Percentiles rank a stretch among this genome's conserved stretches.
phyloP scores from a whole-genome alignment of 1,139 yeast species.

The Cylindricascospora bacillispora region DNA sequence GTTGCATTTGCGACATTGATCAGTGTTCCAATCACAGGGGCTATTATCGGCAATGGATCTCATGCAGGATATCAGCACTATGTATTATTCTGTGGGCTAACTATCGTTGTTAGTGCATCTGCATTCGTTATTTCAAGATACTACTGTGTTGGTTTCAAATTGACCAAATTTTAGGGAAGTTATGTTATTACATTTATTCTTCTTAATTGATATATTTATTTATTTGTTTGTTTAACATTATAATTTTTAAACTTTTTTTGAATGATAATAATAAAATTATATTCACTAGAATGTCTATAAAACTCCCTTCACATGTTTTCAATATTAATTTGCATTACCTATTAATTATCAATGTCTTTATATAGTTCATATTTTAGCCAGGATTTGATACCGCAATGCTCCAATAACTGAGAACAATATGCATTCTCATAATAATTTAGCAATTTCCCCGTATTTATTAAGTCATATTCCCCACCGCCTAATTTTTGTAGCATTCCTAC shows the following conservation, averaged over 20 bases:
- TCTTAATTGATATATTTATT: background rate
- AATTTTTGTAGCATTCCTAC: slow-evolving; percentile 22
- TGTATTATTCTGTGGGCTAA: slow-evolving; percentile 16
- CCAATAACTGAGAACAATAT: slow-evolving; percentile 17
- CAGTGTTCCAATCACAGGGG: slow-evolving; percentile 43
- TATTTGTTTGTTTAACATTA: background rate
- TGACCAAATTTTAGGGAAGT: slow-evolving; percentile 11
- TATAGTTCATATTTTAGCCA: slow-evolving; percentile 17
- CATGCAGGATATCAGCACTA: slow-evolving; percentile 12
- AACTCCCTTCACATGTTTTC: background rate
- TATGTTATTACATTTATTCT: no score
- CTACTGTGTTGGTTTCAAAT: slow-evolving; percentile 14
- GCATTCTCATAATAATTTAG: slow-evolving; percentile 22
- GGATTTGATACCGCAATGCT: slow-evolving; percentile 15
- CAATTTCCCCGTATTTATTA: slow-evolving; percentile 29
- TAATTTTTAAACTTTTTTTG: background rate
- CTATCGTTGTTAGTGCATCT: slow-evolving; percentile 10
- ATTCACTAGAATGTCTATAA: no score
- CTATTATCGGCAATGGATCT: slow-evolving; percentile 28
- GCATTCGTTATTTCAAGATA: slow-evolving; percentile 16
- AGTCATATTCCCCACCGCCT: slow-evolving; percentile 27
- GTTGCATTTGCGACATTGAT: slow-evolving; percentile 47
- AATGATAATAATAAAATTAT: slow-evolving; percentile 1
- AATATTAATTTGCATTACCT: background rate
- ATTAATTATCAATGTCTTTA: slow-evolving; percentile 2